Evolutionary conservation across 1,284 basidiomycete genomes (phyloP).

Genomic region (Melampsora larici-populina): DNA sequence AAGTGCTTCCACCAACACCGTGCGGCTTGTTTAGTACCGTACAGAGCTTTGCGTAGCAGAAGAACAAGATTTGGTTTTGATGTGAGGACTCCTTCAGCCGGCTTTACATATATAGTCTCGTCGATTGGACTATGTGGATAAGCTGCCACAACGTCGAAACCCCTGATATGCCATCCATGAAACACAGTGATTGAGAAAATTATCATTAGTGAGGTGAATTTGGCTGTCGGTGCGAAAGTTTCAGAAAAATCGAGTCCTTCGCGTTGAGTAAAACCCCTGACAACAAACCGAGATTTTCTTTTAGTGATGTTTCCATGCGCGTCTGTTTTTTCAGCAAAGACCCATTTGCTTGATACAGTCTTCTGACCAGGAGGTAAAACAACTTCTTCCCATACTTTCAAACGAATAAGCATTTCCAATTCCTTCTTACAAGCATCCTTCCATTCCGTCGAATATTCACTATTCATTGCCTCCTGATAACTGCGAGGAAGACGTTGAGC

Average conservation of each 20-base stretch:
- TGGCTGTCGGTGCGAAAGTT: slow-evolving; percentile 8
- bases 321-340: not conserved
- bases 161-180: no score
- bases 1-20: no score
- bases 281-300: no score
- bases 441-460: not conserved
- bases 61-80: no score
- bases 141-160: no score
- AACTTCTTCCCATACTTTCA: not conserved
- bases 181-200: no score
- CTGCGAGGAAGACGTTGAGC: not conserved
- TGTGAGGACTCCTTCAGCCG: not conserved
- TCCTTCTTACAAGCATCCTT: not conserved
- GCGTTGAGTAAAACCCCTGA: slow-evolving; percentile 12
- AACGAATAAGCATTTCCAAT: not conserved
- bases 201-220: no score
- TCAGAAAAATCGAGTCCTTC: slow-evolving; percentile 4
- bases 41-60: no score
- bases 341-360: not conserved
- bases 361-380: not conserved
- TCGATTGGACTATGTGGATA: slow-evolving; percentile 23
- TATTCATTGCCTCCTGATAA: not conserved
- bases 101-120: slow-evolving; percentile 2
- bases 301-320: not conserved
- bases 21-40: no score